A percentile compares a stretch with the other conserved stretches of the same genome.
Conservation (phyloP, 805 yeast genomes). For the Teunomyces funiuensis region DNA sequence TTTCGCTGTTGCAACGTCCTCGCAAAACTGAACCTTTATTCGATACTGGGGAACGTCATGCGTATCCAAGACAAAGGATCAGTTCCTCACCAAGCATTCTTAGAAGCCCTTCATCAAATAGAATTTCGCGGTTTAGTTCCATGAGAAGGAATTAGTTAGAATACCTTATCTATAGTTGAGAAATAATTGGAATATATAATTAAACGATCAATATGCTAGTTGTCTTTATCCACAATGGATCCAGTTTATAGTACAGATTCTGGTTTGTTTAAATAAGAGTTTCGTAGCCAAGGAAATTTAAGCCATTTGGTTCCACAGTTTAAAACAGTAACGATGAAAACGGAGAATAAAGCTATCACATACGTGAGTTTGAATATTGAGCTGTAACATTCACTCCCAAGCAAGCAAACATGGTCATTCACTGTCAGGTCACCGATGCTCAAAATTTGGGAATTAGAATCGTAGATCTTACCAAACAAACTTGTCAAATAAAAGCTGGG, state of each 20-base stretch:
- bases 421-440: conserved; percentile 10
- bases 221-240: conserved; percentile 1
- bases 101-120: conserved; percentile 7
- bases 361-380: conserved; percentile 43
- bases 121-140: conserved; percentile 11
- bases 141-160: conserved; percentile 6
- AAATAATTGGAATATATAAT: background rate
- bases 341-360: conserved; percentile 30
- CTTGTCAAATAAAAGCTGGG: conserved; percentile 61
- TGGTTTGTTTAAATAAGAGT: background rate
- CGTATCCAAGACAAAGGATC: conserved; percentile 15
- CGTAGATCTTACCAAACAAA: conserved; percentile 65
- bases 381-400: conserved; percentile 44
- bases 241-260: background rate
- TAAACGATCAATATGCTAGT: conserved; percentile 1
- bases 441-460: conserved; percentile 33
- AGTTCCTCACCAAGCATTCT: conserved; percentile 12
- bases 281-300: background rate
- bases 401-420: conserved; percentile 21
- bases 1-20: conserved; percentile 9
- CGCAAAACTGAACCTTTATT: conserved; percentile 9
- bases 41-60: conserved; percentile 16
- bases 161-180: too few relatives aligned
- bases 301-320: conserved; percentile 7
- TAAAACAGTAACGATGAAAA: conserved; percentile 15